phyloP scores from a whole-genome alignment of 2,329 filamentous ascomycete species.

The Aaosphaeria pasadenensis region DNA sequence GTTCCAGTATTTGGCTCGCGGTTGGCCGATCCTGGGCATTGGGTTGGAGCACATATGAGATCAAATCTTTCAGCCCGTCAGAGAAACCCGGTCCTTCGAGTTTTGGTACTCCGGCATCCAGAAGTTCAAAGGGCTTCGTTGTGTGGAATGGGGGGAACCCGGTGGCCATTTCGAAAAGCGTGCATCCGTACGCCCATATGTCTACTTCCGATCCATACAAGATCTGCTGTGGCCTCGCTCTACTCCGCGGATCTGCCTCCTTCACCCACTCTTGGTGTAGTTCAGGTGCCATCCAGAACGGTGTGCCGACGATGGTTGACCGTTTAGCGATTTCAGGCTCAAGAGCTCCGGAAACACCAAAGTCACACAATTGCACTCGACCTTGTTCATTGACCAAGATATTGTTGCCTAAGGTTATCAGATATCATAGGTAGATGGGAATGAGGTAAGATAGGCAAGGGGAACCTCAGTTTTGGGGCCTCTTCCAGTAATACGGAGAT shows the following conservation, averaged over 20 bases:
- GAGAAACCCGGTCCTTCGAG: conserved; percentile 73
- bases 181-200: conserved; percentile 82
- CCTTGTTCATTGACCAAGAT: conserved; percentile 76
- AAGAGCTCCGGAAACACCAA: conserved; percentile 76
- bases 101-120: conserved; percentile 57
- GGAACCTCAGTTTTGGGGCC: too few relatives aligned
- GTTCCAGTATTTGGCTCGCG: conserved; percentile 66
- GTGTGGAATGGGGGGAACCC: conserved; percentile 68
- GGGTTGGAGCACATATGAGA: conserved; percentile 70
- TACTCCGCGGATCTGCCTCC: conserved; percentile 56
- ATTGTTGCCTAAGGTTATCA: conserved; percentile 58
- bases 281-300: conserved; percentile 85
- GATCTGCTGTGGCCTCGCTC: conserved; percentile 48
- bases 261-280: conserved; percentile 53
- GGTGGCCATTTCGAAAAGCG: conserved; percentile 77
- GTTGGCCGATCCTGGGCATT: conserved; percentile 66
- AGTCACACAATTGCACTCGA: conserved; percentile 77
- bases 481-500: not conserved
- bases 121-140: conserved; percentile 23
- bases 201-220: conserved; percentile 56
- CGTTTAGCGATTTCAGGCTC: conserved; percentile 74
- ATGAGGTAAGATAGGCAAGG: too few relatives aligned
- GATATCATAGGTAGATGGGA: not conserved
- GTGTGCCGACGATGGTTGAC: conserved; percentile 77
- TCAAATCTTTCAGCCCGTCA: conserved; percentile 63